Percentiles rank a stretch among this genome's conserved stretches.
Evolutionary conservation across 495 filamentous ascomycete genomes (phyloP).

Genomic region (Xylaria longipes): DNA sequence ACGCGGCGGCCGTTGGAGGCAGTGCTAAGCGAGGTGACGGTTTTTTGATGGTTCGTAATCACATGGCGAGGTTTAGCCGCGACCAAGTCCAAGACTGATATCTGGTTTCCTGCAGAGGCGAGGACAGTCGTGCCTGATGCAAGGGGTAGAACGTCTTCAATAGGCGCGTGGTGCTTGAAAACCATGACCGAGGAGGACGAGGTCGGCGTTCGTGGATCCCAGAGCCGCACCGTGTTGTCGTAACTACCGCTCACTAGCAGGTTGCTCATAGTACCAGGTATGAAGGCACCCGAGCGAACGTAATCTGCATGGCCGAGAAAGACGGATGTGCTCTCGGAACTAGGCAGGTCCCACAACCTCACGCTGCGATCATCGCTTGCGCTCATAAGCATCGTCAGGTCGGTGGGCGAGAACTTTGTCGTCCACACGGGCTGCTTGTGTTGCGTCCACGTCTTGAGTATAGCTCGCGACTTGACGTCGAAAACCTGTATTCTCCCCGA

Average conservation of each 20-base stretch:
- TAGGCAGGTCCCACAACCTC: conserved; percentile 90
- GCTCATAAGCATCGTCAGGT: conserved; percentile 83
- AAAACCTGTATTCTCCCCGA: conserved; percentile 92
- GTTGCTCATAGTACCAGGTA: conserved; percentile 77
- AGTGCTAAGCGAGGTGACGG: conserved; percentile 80
- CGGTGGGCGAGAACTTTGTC: conserved; percentile 84
- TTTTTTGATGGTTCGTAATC: conserved; percentile 96
- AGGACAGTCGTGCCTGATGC: conserved; percentile 84
- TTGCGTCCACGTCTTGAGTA: conserved; percentile 93
- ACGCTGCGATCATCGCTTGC: conserved; percentile 91
- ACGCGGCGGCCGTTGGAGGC: conserved; percentile 81
- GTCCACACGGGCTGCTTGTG: conserved; percentile 96
- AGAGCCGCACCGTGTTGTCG: conserved; percentile 89
- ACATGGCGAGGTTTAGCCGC: conserved; percentile 85
- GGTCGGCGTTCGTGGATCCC: conserved; percentile 81
- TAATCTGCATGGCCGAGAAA: conserved; percentile 95
- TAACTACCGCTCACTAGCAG: conserved; percentile 88
- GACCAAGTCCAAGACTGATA: conserved; percentile 92
- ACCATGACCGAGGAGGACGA: conserved; percentile 74
- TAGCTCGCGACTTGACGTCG: conserved; percentile 82
- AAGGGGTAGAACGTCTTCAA: conserved; percentile 87
- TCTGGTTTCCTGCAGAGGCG: conserved; percentile 83
- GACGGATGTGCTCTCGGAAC: conserved; percentile 71
- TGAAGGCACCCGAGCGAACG: conserved; percentile 82
- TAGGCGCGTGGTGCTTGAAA: conserved; percentile 87